Percentiles rank a stretch among this genome's conserved stretches.
phyloP scores from a whole-genome alignment of 1,284 basidiomycete species.

The Melampsora americana region DNA sequence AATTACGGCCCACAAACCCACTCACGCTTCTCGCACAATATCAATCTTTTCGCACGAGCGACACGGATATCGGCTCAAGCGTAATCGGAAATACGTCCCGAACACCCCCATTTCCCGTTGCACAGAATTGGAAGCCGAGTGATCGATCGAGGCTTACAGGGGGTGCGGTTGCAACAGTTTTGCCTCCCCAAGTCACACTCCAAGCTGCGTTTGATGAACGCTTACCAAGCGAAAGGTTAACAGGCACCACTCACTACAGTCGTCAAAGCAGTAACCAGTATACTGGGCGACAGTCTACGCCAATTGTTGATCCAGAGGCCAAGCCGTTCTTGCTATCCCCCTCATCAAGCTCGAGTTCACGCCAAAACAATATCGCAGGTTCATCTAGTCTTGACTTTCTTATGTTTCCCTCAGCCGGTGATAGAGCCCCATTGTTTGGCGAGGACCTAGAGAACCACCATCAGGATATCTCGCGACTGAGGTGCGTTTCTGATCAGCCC shows the following conservation, averaged over 20 bases:
- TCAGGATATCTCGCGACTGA: neutral
- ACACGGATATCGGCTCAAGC: neutral
- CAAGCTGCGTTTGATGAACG: constrained; percentile 39
- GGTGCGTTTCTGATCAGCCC: neutral
- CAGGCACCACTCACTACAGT: constrained; percentile 26
- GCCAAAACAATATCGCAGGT: neutral
- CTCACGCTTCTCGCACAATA: constrained; percentile 6
- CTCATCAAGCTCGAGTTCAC: neutral
- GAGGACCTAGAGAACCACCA: constrained; percentile 27
- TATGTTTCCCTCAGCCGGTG: constrained; percentile 24
- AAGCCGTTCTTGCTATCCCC: neutral
- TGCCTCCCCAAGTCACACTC: constrained; percentile 37
- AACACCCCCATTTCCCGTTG: neutral
- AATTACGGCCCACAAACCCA: neutral
- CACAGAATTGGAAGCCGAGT: neutral
- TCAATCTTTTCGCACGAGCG: constrained; percentile 7
- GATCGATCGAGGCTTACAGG: neutral
- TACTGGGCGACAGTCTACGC: neutral
- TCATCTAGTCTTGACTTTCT: constrained; percentile 41
- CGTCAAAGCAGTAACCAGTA: neutral
- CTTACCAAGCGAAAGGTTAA: constrained; percentile 29
- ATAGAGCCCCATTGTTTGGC: constrained; percentile 31
- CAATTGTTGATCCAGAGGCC: neutral
- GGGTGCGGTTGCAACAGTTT: constrained; percentile 1
- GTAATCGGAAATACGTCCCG: neutral